These are phyloP conservation scores for Russula emetica DNA, from an alignment of 768 basidiomycete species.

Conservation along the genomic window DNA sequence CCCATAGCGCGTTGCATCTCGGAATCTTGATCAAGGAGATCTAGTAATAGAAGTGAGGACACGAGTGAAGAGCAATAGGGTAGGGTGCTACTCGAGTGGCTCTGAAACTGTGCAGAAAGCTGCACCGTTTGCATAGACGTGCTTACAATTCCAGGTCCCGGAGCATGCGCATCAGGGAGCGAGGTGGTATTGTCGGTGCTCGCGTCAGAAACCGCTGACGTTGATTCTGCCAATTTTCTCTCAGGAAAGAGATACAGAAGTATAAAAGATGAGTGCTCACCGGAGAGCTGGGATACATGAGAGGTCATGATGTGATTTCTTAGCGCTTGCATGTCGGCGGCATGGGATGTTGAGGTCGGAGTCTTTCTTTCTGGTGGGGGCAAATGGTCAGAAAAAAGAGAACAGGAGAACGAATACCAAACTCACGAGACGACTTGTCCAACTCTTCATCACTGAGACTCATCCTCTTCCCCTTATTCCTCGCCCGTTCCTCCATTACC, in stretches of 20 bases:
- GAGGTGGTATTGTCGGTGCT: conserved; percentile 20
- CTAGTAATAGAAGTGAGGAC: conserved; percentile 5
- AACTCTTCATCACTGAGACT: conserved; percentile 27
- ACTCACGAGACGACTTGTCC: conserved; percentile 25
- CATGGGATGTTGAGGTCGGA: conserved; percentile 16
- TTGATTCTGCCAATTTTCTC: conserved; percentile 13
- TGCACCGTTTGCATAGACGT: conserved; percentile 24
- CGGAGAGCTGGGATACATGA: conserved; percentile 10
- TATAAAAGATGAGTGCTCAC: conserved; percentile 1
- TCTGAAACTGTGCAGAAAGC: conserved; percentile 25
- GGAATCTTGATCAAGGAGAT: conserved; percentile 29
- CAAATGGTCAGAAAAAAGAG: neutral
- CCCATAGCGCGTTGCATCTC: conserved; percentile 29
- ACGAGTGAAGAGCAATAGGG: neutral
- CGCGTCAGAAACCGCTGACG: conserved; percentile 19
- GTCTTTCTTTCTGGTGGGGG: conserved; percentile 1
- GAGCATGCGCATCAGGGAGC: conserved; percentile 17
- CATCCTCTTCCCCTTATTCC: conserved; percentile 26
- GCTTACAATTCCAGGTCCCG: conserved; percentile 7
- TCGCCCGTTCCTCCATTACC: conserved; percentile 24
- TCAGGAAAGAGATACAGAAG: neutral
- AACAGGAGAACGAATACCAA: conserved; percentile 1
- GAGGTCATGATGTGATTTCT: conserved; percentile 16
- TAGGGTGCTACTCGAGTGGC: conserved; percentile 21
- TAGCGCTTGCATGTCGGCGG: conserved; percentile 23